Conservation (phyloP, 192 early-diverging fungal species). For the Neocallimastix lanati region DNA sequence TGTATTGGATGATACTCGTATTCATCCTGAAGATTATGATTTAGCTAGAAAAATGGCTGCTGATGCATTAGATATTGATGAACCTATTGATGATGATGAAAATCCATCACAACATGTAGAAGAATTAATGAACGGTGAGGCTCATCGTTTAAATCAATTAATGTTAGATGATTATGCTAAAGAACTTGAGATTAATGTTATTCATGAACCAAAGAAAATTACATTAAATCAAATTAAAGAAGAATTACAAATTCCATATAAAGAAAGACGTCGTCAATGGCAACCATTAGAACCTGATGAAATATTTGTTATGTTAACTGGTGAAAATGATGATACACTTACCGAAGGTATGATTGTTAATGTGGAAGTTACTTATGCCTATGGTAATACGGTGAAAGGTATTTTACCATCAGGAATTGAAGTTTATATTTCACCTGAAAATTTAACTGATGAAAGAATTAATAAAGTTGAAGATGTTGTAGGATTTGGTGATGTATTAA, state of each 20-base stretch:
- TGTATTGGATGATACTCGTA: conserved; percentile 79
- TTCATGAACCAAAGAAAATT: too few species aligned
- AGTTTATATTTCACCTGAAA: background rate
- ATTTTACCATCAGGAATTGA: background rate
- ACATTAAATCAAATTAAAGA: background rate
- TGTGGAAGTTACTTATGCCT: background rate
- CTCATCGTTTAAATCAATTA: conserved; percentile 55
- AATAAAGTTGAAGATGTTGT: background rate
- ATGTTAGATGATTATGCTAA: conserved; percentile 78
- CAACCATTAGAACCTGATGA: background rate
- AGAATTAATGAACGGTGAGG: conserved; percentile 61
- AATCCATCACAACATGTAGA: conserved; percentile 57
- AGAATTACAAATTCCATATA: background rate
- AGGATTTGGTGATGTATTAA: background rate
- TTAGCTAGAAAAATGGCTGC: conserved; percentile 91
- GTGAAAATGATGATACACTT: background rate
- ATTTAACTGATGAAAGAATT: background rate
- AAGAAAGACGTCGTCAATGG: background rate
- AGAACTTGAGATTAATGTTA: conserved; percentile 46
- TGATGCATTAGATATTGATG: conserved; percentile 73
- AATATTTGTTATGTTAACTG: background rate
- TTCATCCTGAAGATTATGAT: conserved; percentile 90
- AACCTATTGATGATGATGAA: conserved; percentile 41
- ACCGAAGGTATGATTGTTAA: background rate
- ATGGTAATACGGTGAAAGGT: background rate